Conservation (phyloP, 805 yeast genomes). For the Zygotorulaspora sp. region DNA sequence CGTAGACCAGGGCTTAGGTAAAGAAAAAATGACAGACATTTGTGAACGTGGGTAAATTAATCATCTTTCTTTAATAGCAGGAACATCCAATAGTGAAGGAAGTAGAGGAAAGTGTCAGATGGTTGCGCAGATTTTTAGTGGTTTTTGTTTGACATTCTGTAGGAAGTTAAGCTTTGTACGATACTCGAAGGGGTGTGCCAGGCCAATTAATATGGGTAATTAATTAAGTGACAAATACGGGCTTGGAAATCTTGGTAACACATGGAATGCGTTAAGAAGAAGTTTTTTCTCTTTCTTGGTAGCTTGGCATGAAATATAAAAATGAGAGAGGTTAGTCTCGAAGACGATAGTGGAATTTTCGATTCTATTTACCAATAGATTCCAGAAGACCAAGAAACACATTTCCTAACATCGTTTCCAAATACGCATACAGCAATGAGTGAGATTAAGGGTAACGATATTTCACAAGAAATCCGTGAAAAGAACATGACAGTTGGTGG, state of each 20-base stretch:
- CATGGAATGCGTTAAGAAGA: neutral
- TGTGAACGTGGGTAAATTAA: constrained; percentile 1
- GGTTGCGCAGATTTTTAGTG: neutral
- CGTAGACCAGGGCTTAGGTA: constrained; percentile 1
- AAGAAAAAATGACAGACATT: neutral
- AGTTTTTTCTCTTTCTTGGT: neutral
- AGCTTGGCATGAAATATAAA: neutral
- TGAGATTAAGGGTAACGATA: constrained; percentile 6
- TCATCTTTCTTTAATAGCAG: neutral
- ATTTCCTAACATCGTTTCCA: no score
- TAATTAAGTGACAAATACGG: neutral
- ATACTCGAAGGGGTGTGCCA: neutral
- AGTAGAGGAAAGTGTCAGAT: neutral
- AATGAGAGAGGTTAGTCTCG: neutral
- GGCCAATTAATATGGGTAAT: neutral
- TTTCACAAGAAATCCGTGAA: constrained; percentile 18
- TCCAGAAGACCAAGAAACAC: no score
- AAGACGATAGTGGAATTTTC: no score
- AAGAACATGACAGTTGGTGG: constrained; percentile 57
- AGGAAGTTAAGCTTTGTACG: neutral
- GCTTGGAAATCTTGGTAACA: neutral
- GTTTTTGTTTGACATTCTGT: neutral
- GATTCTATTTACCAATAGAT: no score
- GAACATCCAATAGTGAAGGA: no score
- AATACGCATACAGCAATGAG: constrained; percentile 4